These are phyloP conservation scores for Beauveria medogensis DNA, from an alignment of 2,329 filamentous ascomycete genomes.

Conservation along the genomic window DNA sequence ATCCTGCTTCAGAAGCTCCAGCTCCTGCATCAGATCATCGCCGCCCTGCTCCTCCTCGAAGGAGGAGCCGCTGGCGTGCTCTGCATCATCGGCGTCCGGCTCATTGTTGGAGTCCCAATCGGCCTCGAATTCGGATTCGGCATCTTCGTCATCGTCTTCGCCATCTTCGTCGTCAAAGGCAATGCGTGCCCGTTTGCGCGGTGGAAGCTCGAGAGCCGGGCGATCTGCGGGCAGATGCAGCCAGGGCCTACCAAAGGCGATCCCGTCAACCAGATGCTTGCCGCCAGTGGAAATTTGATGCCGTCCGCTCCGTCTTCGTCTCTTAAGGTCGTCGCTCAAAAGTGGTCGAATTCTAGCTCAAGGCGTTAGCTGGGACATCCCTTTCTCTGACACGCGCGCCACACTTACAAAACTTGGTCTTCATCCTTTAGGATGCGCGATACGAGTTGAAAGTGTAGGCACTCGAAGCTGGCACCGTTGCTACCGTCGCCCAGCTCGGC, in stretches of 20 bases:
- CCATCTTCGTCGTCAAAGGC: conserved; percentile 29
- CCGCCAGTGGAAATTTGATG: conserved; percentile 75
- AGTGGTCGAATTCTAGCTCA: conserved; percentile 65
- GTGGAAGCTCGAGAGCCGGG: conserved; percentile 62
- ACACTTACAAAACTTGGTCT: conserved; percentile 70
- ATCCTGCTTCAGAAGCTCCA: conserved; percentile 7
- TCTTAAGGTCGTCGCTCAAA: conserved; percentile 63
- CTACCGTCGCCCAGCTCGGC: conserved; percentile 57
- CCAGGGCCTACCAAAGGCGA: conserved; percentile 72
- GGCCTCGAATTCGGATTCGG: conserved; percentile 24
- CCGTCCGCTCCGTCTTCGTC: conserved; percentile 65
- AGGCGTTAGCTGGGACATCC: not conserved
- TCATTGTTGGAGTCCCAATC: conserved; percentile 16
- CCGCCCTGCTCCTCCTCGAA: conserved; percentile 2
- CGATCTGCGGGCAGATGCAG: conserved; percentile 51
- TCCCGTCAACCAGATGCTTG: conserved; percentile 73
- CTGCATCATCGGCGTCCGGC: conserved; percentile 12
- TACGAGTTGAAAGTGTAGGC: conserved; percentile 74
- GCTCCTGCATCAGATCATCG: conserved; percentile 8
- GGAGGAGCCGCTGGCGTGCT: conserved; percentile 1
- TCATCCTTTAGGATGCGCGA: conserved; percentile 67
- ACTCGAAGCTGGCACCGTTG: conserved; percentile 64
- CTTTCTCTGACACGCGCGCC: not conserved
- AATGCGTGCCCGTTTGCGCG: conserved; percentile 59
- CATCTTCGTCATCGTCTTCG: conserved; percentile 30